Base-by-base conservation (phyloP, 2,329 filamentous ascomycete species). In the Tolypocladium pustulatum region DNA sequence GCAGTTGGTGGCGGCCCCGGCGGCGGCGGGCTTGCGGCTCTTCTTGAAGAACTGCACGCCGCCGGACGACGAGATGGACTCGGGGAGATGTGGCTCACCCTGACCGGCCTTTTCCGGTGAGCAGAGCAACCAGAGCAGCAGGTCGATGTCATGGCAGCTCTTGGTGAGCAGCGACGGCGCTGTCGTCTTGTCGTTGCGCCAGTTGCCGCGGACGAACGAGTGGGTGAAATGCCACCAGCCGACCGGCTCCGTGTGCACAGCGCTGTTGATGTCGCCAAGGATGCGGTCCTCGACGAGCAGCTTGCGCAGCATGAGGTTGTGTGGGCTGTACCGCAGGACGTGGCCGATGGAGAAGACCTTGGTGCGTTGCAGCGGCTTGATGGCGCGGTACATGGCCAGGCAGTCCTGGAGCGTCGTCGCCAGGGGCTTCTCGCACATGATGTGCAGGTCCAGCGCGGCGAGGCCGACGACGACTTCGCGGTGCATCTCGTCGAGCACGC, bases 141-240 rank as follows among this genome's bases (percentile, higher is more conserved):
- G 84, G 69, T 99, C 94, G 55, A 99, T 89, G 66, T 99, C 94
- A 67, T 99, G 94, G 65, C 94, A 97, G 60, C 90, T 95, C 74
- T 97, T 99, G 3, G 93, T 96, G 36, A 99, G 80, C 1, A 99
- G 79, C 1, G 89, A 93, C 8, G 87, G 93, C 30, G 82, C 92
- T n/a, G 82, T 86, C 6, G 77, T 87, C 0, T 84, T 87, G 64
- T 90, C 85, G 62, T 89, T 90, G 7, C 93, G 84, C 94, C 94
- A 97, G 73, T 97, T 97, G 20, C 94, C 94, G 53, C 90, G 83
- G 40, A 97, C 93, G 66, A 93, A 96, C 49, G 87, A 91, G 71
- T 96, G 92, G 0, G 88, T 81, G 70, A 95, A 97, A 71, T 97
- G 94, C 90, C 91, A 97, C 86, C 89, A 96, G 0, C 94, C 94